A percentile compares a stretch with the other conserved stretches of the same genome.
Conservation (phyloP, 2,329 filamentous ascomycete genomes). For the Ophiognomonia clavigignenti-juglandacearum region DNA sequence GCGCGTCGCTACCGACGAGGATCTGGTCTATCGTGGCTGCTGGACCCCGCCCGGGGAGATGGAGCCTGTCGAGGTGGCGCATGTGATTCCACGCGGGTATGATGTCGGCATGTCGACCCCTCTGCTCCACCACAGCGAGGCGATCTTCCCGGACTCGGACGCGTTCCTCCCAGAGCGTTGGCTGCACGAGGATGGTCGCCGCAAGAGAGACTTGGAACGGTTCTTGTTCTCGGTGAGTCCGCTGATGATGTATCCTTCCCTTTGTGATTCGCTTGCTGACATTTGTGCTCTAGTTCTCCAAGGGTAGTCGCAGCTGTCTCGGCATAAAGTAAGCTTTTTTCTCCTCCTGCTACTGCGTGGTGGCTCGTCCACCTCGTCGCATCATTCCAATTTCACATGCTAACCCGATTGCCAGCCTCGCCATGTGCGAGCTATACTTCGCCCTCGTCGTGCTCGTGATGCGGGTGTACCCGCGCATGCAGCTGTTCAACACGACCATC, state of each 20-base stretch:
- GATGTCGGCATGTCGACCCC: constrained; percentile 18
- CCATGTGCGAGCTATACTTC: background rate
- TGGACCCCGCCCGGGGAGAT: background rate
- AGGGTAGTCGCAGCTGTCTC: constrained; percentile 19
- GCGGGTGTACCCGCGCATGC: background rate
- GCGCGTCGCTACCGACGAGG: constrained; percentile 10
- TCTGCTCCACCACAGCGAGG: constrained; percentile 19
- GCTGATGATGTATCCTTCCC: background rate
- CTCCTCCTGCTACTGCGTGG: background rate
- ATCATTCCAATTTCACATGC: background rate
- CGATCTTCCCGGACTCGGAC: constrained; percentile 18
- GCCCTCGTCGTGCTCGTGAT: background rate
- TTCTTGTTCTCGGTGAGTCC: constrained; percentile 10
- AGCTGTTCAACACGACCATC: background rate
- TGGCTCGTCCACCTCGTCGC: background rate
- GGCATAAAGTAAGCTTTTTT: constrained; percentile 21
- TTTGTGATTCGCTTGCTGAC: background rate
- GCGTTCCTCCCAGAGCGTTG: constrained; percentile 20
- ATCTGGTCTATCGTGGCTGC: background rate
- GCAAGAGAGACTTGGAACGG: constrained; percentile 14
- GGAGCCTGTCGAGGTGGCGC: background rate
- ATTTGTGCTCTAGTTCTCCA: constrained; percentile 14
- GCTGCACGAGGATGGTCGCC: constrained; percentile 13
- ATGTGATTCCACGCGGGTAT: constrained; percentile 20
- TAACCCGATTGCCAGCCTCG: background rate